phyloP scores from a whole-genome alignment of 176 grass and related monocot species.

The Aegilops speltoides region DNA sequence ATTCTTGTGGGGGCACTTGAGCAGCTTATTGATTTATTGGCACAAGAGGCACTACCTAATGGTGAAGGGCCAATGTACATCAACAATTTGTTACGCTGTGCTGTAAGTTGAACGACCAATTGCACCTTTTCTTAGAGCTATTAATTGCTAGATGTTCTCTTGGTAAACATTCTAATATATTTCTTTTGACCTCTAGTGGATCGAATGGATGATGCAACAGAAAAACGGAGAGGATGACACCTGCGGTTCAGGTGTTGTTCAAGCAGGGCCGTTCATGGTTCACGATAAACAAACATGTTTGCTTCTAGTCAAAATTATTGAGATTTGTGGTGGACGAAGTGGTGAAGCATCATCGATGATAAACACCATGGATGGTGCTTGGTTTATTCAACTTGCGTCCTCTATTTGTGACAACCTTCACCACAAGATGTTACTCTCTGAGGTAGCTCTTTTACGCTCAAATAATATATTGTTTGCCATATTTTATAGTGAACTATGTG shows the following conservation, averaged over 20 bases:
- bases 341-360: neutral
- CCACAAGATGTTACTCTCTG: neutral
- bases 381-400: constrained; percentile 40
- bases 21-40: constrained; percentile 38
- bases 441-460: constrained; percentile 24
- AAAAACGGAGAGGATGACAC: neutral
- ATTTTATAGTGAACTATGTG: neutral
- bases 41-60: constrained; percentile 18
- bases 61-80: constrained; percentile 7
- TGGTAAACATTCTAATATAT: neutral
- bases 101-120: constrained; percentile 38
- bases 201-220: constrained; percentile 58
- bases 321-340: constrained; percentile 62
- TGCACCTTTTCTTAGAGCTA: neutral
- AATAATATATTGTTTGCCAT: neutral
- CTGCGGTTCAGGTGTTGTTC: neutral
- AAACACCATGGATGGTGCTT: neutral
- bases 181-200: constrained; percentile 51
- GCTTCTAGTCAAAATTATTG: constrained; percentile 56
- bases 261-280: neutral
- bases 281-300: constrained; percentile 44
- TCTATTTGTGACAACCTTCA: constrained; percentile 40
- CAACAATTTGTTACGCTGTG: constrained; percentile 27
- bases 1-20: constrained; percentile 43
- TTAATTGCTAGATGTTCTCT: neutral